These are phyloP conservation scores for Plantago coronopus DNA, from an alignment of 305 asterid species.

Conservation along the genomic window DNA sequence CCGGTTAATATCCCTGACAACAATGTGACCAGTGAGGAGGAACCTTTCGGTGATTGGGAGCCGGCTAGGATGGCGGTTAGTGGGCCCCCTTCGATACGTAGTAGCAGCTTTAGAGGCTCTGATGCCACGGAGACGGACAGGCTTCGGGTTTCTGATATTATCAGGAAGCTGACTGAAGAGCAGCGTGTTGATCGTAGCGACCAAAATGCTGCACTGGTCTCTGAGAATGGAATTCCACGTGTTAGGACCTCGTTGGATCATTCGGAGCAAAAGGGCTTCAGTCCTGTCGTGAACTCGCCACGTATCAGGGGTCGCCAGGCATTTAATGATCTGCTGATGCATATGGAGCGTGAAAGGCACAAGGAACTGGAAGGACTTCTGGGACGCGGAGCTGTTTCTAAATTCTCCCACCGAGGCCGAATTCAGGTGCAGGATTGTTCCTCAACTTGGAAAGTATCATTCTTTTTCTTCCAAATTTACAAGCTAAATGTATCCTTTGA, in stretches of 20 bases:
- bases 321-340: conserved; percentile 48
- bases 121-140: conserved; percentile 65
- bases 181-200: conserved; percentile 8
- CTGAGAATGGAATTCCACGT: conserved; percentile 32
- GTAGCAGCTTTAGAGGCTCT: conserved; percentile 42
- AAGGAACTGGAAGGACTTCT: conserved; percentile 54
- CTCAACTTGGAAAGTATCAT: background rate
- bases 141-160: conserved; percentile 64
- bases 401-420: conserved; percentile 72
- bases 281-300: conserved; percentile 40
- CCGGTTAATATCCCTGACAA: background rate
- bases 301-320: conserved; percentile 81
- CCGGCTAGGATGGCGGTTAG: conserved; percentile 38
- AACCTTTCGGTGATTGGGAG: conserved; percentile 56
- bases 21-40: conserved; percentile 33
- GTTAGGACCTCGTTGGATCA: conserved; percentile 38
- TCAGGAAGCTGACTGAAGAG: conserved; percentile 52
- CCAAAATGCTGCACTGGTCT: too few species aligned
- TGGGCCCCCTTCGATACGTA: conserved; percentile 38
- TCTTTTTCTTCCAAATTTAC: background rate
- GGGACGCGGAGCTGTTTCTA: conserved; percentile 53
- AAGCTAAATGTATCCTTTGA: background rate
- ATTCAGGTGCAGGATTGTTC: conserved; percentile 48
- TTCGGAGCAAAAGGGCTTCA: conserved; percentile 28
- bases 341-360: conserved; percentile 55